Conservation (phyloP, 257 asterid species). For the Coffea canephora region DNA sequence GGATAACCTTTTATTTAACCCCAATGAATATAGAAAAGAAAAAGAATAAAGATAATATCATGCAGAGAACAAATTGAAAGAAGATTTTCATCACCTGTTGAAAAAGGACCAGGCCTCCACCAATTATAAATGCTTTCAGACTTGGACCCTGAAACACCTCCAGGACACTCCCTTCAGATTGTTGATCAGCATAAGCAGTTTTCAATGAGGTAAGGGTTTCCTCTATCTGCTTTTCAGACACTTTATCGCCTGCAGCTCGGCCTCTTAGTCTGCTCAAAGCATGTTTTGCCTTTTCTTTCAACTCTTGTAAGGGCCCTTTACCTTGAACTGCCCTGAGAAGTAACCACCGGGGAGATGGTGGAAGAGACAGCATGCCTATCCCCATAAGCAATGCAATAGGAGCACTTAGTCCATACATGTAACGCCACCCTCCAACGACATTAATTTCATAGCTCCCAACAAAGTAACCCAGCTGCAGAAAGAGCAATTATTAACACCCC, state of each 20-base stretch:
- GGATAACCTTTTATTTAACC: not conserved
- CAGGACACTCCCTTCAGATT: conserved; percentile 61
- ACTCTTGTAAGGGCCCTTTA: conserved; percentile 75
- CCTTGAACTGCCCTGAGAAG: conserved; percentile 95
- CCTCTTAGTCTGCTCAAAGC: conserved; percentile 86
- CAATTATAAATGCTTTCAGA: conserved; percentile 87
- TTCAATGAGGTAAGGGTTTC: conserved; percentile 69
- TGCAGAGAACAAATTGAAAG: not conserved
- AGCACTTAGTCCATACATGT: conserved; percentile 85
- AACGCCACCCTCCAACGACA: conserved; percentile 95
- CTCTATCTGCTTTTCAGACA: conserved; percentile 77
- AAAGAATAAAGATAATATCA: not conserved
- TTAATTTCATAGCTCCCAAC: conserved; percentile 74
- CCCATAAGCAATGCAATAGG: conserved; percentile 88
- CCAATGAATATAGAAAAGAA: not conserved
- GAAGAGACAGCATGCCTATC: conserved; percentile 88
- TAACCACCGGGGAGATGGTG: conserved; percentile 97
- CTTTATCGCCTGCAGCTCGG: conserved; percentile 56
- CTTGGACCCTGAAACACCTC: conserved; percentile 90
- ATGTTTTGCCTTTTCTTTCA: conserved; percentile 70
- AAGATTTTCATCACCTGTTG: conserved; percentile 66
- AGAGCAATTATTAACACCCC: conserved; percentile 18
- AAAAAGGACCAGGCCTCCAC: conserved; percentile 95
- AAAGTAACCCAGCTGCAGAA: conserved; percentile 76
- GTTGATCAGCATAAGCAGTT: conserved; percentile 63